Evolutionary conservation across 805 yeast genomes (phyloP).

Genomic region (Pichia manshurica): DNA sequence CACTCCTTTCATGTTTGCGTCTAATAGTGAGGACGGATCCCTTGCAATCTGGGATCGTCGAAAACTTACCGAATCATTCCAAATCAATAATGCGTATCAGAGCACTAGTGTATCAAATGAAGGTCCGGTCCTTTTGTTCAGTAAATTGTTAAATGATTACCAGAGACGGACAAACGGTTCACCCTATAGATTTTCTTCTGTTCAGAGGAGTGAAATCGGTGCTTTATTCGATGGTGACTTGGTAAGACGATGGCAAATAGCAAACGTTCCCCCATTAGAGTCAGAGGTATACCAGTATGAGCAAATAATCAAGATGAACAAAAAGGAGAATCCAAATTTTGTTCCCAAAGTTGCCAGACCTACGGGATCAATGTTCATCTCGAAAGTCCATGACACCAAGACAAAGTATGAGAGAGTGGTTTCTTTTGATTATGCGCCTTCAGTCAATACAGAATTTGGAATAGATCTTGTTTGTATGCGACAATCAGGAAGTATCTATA

Average conservation of each 20-base stretch:
- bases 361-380: conserved; percentile 62
- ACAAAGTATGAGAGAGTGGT: conserved; percentile 78
- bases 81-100: conserved; percentile 5
- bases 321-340: conserved; percentile 17
- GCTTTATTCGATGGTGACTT: conserved; percentile 74
- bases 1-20: conserved; percentile 60
- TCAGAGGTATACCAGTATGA: conserved; percentile 22
- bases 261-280: conserved; percentile 41
- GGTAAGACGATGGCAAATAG: conserved; percentile 76
- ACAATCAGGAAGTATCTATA: conserved; percentile 81
- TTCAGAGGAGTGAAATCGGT: conserved; percentile 65
- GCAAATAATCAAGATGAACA: conserved; percentile 15
- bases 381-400: conserved; percentile 66
- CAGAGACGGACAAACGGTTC: conserved; percentile 52
- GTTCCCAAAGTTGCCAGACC: conserved; percentile 16
- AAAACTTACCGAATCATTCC: conserved; percentile 35
- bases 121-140: conserved; percentile 51
- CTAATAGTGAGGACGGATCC: conserved; percentile 79
- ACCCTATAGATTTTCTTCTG: conserved; percentile 63
- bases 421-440: conserved; percentile 78
- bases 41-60: conserved; percentile 79
- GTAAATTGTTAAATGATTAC: conserved; percentile 56
- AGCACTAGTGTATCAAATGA: conserved; percentile 32
- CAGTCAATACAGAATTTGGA: conserved; percentile 40
- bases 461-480: conserved; percentile 79